Evolutionary conservation across 1,139 yeast genomes (phyloP).

Genomic region (Kodamaea anthophila): DNA sequence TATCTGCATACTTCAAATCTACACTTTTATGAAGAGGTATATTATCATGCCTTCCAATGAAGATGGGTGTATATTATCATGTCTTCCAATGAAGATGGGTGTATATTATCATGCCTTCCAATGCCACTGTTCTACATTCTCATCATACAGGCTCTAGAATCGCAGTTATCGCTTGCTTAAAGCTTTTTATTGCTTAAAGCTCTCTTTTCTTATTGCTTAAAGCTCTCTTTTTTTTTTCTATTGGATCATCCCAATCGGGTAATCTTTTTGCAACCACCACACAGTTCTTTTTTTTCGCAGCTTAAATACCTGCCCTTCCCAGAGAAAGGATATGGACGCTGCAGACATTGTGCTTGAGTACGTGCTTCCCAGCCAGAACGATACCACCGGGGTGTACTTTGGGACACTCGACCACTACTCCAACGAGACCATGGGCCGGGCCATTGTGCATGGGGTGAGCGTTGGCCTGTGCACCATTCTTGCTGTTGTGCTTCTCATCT

Average conservation of each 20-base stretch:
- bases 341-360: not conserved
- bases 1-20: no score
- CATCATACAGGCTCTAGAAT: no score
- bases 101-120: no score
- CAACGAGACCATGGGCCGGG: slow-evolving; percentile 8
- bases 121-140: no score
- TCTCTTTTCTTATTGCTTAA: no score
- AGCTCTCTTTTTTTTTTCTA: not conserved
- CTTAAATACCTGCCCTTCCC: not conserved
- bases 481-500: slow-evolving; percentile 22
- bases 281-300: slow-evolving; percentile 2
- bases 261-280: slow-evolving; percentile 4
- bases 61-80: no score
- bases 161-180: no score
- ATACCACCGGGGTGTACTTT: slow-evolving; percentile 6
- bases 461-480: slow-evolving; percentile 25
- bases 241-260: slow-evolving; percentile 2
- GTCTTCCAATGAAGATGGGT: no score
- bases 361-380: not conserved
- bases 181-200: no score
- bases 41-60: no score
- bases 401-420: slow-evolving; percentile 11
- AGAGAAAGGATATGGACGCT: not conserved
- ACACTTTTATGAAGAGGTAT: no score
- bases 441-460: slow-evolving; percentile 20